These are phyloP conservation scores for Chalciporus sphaerocephalus DNA, from an alignment of 768 basidiomycete species.

Conservation along the genomic window DNA sequence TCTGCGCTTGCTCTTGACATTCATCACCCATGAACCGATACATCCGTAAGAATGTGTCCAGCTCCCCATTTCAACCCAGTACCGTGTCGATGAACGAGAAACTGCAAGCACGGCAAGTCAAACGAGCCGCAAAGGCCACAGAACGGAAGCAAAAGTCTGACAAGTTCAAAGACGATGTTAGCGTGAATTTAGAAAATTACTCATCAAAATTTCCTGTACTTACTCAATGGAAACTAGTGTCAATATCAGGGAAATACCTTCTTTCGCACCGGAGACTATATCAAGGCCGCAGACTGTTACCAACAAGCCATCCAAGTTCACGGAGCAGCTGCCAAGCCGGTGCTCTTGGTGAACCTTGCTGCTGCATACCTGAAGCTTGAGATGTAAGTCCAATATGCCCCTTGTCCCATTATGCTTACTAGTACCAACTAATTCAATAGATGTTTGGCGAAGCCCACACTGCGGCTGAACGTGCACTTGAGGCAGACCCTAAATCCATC, in stretches of 20 bases:
- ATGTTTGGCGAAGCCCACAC: constrained; percentile 29
- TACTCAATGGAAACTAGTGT: too few relatives aligned
- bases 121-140: constrained; percentile 16
- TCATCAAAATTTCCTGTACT: too few relatives aligned
- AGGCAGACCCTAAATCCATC: constrained; percentile 26
- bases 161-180: constrained; percentile 26
- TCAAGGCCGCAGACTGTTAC: constrained; percentile 39
- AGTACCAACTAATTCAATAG: too few relatives aligned
- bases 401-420: too few relatives aligned
- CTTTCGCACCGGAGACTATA: constrained; percentile 37
- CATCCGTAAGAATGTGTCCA: too few relatives aligned
- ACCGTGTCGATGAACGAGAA: background rate
- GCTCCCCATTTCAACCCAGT: background rate
- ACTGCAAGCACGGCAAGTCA: constrained; percentile 8
- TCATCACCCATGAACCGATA: too few relatives aligned
- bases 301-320: constrained; percentile 36
- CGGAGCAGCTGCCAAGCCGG: constrained; percentile 29
- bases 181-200: too few relatives aligned
- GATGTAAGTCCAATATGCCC: too few relatives aligned
- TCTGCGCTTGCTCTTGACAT: too few relatives aligned
- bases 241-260: constrained; percentile 45
- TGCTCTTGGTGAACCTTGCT: constrained; percentile 41
- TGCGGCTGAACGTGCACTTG: constrained; percentile 27
- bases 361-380: constrained; percentile 37
- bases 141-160: constrained; percentile 25